Base-by-base conservation (phyloP, 1,284 basidiomycete genomes). In the Austroboletus novae-zelandiae region DNA sequence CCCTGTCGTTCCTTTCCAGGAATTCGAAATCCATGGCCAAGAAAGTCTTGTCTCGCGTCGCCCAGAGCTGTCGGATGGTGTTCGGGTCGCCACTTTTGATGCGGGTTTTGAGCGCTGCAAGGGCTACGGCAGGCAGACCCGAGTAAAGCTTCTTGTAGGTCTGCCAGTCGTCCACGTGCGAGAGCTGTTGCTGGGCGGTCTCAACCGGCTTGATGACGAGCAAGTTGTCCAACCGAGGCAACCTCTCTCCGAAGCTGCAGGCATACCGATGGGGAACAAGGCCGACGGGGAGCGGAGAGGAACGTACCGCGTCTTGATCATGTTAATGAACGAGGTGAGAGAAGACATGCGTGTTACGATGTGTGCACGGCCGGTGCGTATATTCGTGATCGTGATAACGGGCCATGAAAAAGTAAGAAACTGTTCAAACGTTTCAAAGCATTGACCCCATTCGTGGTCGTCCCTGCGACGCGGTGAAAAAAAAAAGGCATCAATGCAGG, bases 341-440 rank as follows among this genome's bases (percentile, higher is more conserved):
- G 85, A 86, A 9, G 78, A 83, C 53, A 81, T 69, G 36, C 86
- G 77, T 13, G 89, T 91, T 10, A 88, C 88, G 48, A 94, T 86
- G 66, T 93, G 90, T 0, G 87, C 81, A 56, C 79, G 78, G 4
- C 88, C 86, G 0, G 90, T 89, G 59, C 74, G 75, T 43, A 73
- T 65, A 65, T 92, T 87, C 36, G 91, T 91, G 35, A 91, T 80
- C 3, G 84, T 84, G 56, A 94, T 87, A 13, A 82, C 84, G 10
- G 91, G 90, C 91, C 91, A 94, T 29, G 86, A 89, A 64, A 92
- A 93, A 9, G 81, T 77, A 36, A 94, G 76, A 66, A 94, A 94
- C 37, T 83, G 84, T 53, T 89, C 86, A 66, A 93, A 93, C 0
- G 86, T 81, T 44, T 82, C 78, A 70, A 94, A 93, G 51, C 89